Evolutionary conservation across 2,329 filamentous ascomycete genomes (phyloP), one percentile per base, ranked within the genome.

Genomic region (Beauveria bassiana): DNA sequence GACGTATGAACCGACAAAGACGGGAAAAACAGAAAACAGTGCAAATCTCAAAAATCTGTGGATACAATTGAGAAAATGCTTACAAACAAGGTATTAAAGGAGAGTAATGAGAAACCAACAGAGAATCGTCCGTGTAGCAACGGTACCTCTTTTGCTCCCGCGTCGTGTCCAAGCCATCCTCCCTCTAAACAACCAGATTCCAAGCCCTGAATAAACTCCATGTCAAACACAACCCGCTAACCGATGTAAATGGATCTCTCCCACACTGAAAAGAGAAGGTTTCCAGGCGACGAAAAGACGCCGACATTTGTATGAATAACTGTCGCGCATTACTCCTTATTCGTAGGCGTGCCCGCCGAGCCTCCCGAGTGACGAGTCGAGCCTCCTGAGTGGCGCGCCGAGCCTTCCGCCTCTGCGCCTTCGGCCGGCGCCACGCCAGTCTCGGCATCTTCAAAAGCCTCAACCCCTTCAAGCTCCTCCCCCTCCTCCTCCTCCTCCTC

Each of bases 271-370:
- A 53, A 16, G 24, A 38, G 42, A 28, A 12, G 28, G 42, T 6
- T 10, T 20, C 26, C 9, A 31, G n/a, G 28, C 40, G 14, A n/a
- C 12, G 28, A 20, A 31, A 22, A 43, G 9, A 18, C 34, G 22
- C 24, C 70, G 69, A 70, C 69, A 71, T 69, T 69, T 70, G 68
- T 68, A 2, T 14, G 14, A 38, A 34, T 67, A 62, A 12, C 42
- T 24, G n/a, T 51, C 46, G 16, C 42, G 26, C 31, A 55, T 57
- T 47, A 62, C 20, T 62, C 60, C 53, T 62, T 62, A 52, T 57
- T 62, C 60, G 60, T 62, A 51, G 34, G 46, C 47, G 53, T 34
- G 10, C 45, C 38, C 24, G 45, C 53, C 14, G 58, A 49, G 20
- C 26, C 47, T 12, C 20, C 34, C 7, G 51, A 62, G 22, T 58